Base-by-base conservation (phyloP, 345 rosid genomes). In the Eucalyptus curtisii region DNA sequence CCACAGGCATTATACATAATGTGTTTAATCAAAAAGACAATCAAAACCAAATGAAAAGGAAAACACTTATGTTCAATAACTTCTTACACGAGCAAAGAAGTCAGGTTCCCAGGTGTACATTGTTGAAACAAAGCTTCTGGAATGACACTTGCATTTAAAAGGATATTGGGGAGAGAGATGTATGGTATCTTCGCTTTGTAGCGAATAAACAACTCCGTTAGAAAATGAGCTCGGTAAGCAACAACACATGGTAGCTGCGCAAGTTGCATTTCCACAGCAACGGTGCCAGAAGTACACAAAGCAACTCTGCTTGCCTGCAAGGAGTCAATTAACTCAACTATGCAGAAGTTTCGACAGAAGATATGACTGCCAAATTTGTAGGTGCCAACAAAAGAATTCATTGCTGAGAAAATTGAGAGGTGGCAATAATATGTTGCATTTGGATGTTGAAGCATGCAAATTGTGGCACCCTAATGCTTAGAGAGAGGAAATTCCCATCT, bases 281-380 rank as follows among this genome's bases (percentile, higher is more conserved):
- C 99, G n/a, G 99, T 96, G 92, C 99, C 99, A n/a, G 99, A 97
- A 88, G 99, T 96, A 90, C 99, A 97, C 87, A 97, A 90, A 25
- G 99, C 99, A 89, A 93, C 95, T 89, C 53, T 90, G 87, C 99
- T 96, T 80, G 94, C 98, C 99, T 97, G 97, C 92, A 90, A 61
- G 68, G 88, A 49, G 68, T 90, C 13, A 87, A 71, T 68, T 57
- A 68, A 87, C 40, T 22, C 86, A 82, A 40, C 47, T 20, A 76
- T 37, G 47, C 84, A 76, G 84, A 40, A 76, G 84, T 40, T 76
- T 6, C 5, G 2, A 40, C 47, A 40, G 47, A 76, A 76, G 84
- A 20, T 40, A 20, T 10, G 47, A 76, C 14, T 3, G 47, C 84
- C 47, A 76, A 76, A 76, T 40, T 76, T 76, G 84, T 40, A 76